phyloP scores from a whole-genome alignment of 225 moss, liverwort and hornwort genomes.

The Lunularia cruciata region DNA sequence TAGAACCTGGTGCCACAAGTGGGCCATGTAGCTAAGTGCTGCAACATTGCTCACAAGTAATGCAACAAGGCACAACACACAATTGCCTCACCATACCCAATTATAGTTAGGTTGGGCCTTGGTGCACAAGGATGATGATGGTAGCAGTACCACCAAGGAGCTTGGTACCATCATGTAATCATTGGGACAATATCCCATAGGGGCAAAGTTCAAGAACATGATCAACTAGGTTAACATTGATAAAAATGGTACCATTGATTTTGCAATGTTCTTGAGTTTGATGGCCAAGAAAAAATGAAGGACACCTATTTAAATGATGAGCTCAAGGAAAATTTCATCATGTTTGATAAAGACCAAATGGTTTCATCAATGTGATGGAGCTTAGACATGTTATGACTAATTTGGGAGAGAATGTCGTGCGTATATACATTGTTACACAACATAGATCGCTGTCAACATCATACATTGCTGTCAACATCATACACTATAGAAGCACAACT shows the following conservation, averaged over 20 bases:
- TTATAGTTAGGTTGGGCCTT: too few species aligned
- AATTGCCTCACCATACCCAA: too few species aligned
- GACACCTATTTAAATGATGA: conserved; percentile 95
- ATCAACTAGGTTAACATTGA: conserved; percentile 86
- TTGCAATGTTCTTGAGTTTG: conserved; percentile 79
- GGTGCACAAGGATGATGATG: too few species aligned
- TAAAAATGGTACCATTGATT: conserved; percentile 86
- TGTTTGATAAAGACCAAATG: conserved; percentile 94
- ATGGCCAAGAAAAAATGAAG: conserved; percentile 95
- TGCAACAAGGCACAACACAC: too few species aligned
- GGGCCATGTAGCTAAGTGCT: too few species aligned
- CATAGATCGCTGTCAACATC: too few species aligned
- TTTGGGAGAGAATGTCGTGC: conserved; percentile 84
- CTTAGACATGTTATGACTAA: conserved; percentile 91
- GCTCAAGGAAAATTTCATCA: conserved; percentile 83
- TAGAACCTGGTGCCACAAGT: too few species aligned
- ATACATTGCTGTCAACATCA: too few species aligned
- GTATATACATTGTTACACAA: too few species aligned
- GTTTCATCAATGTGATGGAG: conserved; percentile 83
- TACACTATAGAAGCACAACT: too few species aligned
- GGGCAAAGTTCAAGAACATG: conserved; percentile 91
- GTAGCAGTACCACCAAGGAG: conserved; percentile 82
- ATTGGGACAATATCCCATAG: conserved; percentile 85
- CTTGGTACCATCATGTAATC: conserved; percentile 88
- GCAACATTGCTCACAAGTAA: too few species aligned